Conservation (phyloP, 331 rosid genomes). For the Quercus lobata region DNA sequence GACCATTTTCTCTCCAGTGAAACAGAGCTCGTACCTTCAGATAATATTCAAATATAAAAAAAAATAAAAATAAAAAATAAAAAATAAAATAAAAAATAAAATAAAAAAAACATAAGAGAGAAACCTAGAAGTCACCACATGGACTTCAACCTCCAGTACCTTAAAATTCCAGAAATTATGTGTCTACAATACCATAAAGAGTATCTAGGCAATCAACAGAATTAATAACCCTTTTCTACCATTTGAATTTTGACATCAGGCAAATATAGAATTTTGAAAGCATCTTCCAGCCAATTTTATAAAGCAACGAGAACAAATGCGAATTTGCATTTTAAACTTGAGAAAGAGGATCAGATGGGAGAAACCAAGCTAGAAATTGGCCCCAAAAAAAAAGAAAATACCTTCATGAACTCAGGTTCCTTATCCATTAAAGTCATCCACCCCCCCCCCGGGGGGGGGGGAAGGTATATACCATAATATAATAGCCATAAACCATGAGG, state of each 20-base stretch:
- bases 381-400: background rate
- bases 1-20: conserved; percentile 70
- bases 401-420: background rate
- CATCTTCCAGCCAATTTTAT: background rate
- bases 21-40: conserved; percentile 87
- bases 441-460: no score
- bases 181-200: background rate
- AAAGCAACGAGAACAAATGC: background rate
- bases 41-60: conserved; percentile 18
- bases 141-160: conserved; percentile 10
- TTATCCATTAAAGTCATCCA: background rate
- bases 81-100: no score
- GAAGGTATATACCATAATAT: background rate
- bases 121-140: background rate
- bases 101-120: background rate
- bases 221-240: background rate
- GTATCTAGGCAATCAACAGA: background rate
- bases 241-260: background rate
- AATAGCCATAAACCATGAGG: background rate
- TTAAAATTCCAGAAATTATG: conserved; percentile 4
- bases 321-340: background rate
- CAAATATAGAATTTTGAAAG: background rate
- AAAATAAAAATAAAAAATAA: no score
- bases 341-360: background rate
- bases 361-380: background rate